These are phyloP conservation scores for Lipomyces yarrowii DNA, from an alignment of 1,139 yeast genomes.

Conservation along the genomic window DNA sequence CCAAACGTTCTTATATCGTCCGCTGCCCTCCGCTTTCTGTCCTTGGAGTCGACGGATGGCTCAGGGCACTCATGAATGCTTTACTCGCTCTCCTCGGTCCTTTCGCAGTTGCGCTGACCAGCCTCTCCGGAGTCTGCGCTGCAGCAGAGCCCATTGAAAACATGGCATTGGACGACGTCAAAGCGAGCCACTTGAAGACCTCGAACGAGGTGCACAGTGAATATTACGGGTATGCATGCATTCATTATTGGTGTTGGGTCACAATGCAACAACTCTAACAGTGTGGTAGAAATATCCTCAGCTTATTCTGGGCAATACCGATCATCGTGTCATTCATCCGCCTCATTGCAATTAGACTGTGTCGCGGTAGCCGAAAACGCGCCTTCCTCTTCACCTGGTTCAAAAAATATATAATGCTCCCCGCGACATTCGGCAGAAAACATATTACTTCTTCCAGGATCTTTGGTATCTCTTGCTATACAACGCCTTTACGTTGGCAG, in stretches of 20 bases:
- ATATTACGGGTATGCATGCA: background rate
- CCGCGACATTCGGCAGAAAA: conserved; percentile 23
- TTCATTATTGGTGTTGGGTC: background rate
- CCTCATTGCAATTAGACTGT: background rate
- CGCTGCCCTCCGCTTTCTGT: too few species aligned
- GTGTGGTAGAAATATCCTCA: conserved; percentile 17
- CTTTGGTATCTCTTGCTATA: conserved; percentile 3
- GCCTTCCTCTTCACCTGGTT: conserved; percentile 6
- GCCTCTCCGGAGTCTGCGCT: too few species aligned
- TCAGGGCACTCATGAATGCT: too few species aligned
- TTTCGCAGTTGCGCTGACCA: too few species aligned
- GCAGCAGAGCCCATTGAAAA: background rate
- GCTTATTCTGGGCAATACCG: conserved; percentile 19
- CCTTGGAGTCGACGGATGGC: too few species aligned
- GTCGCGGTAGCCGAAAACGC: conserved; percentile 7
- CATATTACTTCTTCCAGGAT: conserved; percentile 9
- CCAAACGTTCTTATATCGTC: too few species aligned
- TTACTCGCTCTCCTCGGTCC: too few species aligned
- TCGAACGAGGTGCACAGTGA: background rate
- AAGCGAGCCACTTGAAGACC: background rate
- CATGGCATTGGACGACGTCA: background rate
- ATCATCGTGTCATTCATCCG: conserved; percentile 6
- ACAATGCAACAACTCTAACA: background rate
- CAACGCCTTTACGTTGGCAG: conserved; percentile 58
- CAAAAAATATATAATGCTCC: conserved; percentile 24